Evolutionary conservation across 2,329 filamentous ascomycete genomes (phyloP), one percentile per base, ranked within the genome.

Genomic region (Gliomastix tumulicola): DNA sequence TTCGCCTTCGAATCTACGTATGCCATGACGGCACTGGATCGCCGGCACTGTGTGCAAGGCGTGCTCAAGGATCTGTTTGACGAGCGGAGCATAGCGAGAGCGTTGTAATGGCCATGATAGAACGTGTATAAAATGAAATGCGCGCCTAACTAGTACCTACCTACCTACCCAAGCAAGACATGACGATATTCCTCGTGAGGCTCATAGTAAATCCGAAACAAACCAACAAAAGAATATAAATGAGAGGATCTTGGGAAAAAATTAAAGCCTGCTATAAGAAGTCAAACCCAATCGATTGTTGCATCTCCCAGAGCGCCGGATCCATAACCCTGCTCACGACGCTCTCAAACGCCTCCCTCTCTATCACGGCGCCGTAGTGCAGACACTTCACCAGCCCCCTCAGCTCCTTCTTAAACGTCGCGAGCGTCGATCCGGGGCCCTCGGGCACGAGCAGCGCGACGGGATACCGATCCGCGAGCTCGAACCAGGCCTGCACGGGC

Each of bases 1-100:
- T 86, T 82, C 56, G 83, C 86, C 0, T 98, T 96, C 61, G 92
- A 98, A 65, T 84, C 82, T 43, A 90, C 84, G 38, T 98, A 98
- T 58, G 79, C 83, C 13, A 89, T 96, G 79, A 81, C 79, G 23
- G 59, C 59, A 30, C 62, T 84, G 19, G 87, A 94, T 56, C 55
- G 71, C 48, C 74, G 79, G 35, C 68, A 68, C 9, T 88, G 85
- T 50, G 66, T 74, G 36, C 65, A 71, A 45, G 72, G 72, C 33
- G 52, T 94, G 41, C 55, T 94, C 53, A 76, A 63, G 52, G 87
- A 94, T 62, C 50, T 94, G 41, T 92, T 90, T 67, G 83, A 88
- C 50, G 85, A 92, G 65, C 74, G 70, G 51, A 88, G 63, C 40
- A 74, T 82, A 50, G 74, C 80, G 13, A 80, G 66, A 60, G 71